Percentiles rank a stretch among this genome's conserved stretches.
These are phyloP conservation scores for Prunus armeniaca DNA, from an alignment of 306 rosid genomes.

Conservation along the genomic window DNA sequence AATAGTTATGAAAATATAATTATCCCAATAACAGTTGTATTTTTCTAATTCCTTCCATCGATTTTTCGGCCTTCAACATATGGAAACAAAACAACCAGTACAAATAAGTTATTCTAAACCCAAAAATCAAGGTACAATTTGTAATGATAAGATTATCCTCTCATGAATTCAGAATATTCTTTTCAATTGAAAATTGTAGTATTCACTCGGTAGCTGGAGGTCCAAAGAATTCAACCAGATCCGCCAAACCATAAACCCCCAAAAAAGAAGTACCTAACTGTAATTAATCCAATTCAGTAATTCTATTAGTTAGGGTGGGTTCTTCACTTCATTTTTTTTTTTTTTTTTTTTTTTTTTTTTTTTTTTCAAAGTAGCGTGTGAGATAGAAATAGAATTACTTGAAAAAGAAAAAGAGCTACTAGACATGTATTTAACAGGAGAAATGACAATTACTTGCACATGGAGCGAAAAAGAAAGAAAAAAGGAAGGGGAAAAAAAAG, in stretches of 20 bases:
- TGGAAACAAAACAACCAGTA: too few relatives aligned
- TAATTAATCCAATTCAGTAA: neutral
- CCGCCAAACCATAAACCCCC: neutral
- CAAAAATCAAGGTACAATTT: too few relatives aligned
- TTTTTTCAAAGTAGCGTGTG: neutral
- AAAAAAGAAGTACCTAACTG: neutral
- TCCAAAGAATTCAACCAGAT: neutral
- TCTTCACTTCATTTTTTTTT: neutral
- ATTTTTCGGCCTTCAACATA: too few relatives aligned
- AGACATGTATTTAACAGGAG: conserved; percentile 45
- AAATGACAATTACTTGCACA: conserved; percentile 21
- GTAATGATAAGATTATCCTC: neutral
- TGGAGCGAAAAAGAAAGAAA: neutral
- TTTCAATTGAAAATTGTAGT: neutral
- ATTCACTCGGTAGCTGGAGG: neutral
- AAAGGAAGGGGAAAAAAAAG: neutral
- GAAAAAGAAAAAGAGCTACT: neutral
- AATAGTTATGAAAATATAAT: too few relatives aligned
- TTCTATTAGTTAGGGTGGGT: conserved; percentile 10
- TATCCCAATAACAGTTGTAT: too few relatives aligned
- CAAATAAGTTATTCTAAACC: too few relatives aligned
- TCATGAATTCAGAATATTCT: neutral
- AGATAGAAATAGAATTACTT: conserved; percentile 29
- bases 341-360: too few relatives aligned
- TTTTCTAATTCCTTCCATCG: too few relatives aligned